These are phyloP conservation scores for Volvox reticuliferus DNA, from an alignment of 139 green algal genomes.

Conservation along the genomic window DNA sequence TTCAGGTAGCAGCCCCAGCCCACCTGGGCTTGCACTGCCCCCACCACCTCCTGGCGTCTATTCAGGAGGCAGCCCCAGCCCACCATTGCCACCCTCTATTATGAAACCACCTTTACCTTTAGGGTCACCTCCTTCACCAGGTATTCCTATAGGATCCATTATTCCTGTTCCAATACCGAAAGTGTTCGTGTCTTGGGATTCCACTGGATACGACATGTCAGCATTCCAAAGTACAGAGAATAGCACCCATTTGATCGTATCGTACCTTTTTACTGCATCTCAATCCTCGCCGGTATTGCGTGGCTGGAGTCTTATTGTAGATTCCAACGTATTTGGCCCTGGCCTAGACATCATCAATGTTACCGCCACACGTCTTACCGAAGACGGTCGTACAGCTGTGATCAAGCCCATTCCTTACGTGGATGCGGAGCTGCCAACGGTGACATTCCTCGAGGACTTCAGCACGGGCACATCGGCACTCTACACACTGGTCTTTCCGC, in stretches of 20 bases:
- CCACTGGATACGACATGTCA: slow-evolving; percentile 31
- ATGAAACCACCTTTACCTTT: not conserved
- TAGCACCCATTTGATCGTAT: not conserved
- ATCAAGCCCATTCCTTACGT: slow-evolving; percentile 15
- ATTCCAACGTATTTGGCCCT: not conserved
- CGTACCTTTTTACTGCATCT: not conserved
- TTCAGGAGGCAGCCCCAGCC: no score
- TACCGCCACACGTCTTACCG: not conserved
- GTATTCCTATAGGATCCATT: not conserved
- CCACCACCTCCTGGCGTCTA: not conserved
- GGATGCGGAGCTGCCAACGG: not conserved
- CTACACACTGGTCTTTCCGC: not conserved
- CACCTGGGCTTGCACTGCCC: not conserved
- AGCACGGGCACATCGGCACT: not conserved
- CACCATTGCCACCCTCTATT: no score
- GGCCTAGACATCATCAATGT: not conserved
- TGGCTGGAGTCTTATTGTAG: not conserved
- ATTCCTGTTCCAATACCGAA: not conserved
- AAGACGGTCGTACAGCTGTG: not conserved
- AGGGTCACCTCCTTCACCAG: not conserved
- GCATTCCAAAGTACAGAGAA: not conserved
- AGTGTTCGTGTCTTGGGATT: not conserved
- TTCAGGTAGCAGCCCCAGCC: not conserved
- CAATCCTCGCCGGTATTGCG: not conserved
- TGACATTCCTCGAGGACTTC: not conserved